Base-by-base conservation (phyloP, 305 asterid species). In the Fraxinus sp. region DNA sequence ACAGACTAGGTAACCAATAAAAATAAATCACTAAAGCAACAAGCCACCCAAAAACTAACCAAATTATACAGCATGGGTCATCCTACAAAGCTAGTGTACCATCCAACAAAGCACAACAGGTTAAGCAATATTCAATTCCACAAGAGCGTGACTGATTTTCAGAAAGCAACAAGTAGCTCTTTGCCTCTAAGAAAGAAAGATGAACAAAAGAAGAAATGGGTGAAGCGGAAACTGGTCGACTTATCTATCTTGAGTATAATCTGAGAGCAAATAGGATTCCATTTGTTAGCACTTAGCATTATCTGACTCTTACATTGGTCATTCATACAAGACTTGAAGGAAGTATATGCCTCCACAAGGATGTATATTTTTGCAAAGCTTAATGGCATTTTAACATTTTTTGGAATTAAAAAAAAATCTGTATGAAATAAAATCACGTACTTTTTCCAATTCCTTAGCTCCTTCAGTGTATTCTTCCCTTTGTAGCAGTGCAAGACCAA, bases 401-500 rank as follows among this genome's bases (percentile, higher is more conserved):
- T 57, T 10, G 28, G 11, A 52, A 16, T 46, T 0, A 18, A 18
- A 4, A 59, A 20, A 22, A 3, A 10, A 22, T 11, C 16, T 64
- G 32, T 4, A 70, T 62, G 74, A 68, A 80, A 82, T 57, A 83
- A 26, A 55, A 28, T 39, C 62, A 14, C 87, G 57, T 84, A 96
- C 99, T 84, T 85, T 94, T 89, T 91, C 96, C 91, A 96, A 82
- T 89, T 90, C 94, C 88, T 82, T 94, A 78, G 91, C 94, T 55
- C 99, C 99, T 88, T 90, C 94, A 14, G 92, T 89, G 80, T 84
- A 93, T 7, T 87, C 90, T 86, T 89, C 73, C 88, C 83, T 91
- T 86, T 93, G 90, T 37, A 94, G 95, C 89, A 94, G 85, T 18
- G 98, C 98, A 44, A 91, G 99, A 78, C 98, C 98, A 75, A 96